These are phyloP conservation scores for Brassica cretica DNA, from an alignment of 345 rosid species.

Conservation along the genomic window DNA sequence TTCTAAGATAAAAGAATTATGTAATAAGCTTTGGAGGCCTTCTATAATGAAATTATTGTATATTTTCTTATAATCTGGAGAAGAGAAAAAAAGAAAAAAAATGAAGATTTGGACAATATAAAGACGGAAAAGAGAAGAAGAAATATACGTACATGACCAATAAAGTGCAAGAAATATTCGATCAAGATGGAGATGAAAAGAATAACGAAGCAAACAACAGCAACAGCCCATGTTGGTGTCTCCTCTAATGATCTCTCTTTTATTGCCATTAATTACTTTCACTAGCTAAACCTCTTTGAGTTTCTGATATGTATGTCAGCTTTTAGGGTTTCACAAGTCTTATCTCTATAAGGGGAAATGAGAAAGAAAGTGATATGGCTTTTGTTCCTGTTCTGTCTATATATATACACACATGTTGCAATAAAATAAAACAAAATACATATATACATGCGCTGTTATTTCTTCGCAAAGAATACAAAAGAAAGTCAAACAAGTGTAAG, in stretches of 20 bases:
- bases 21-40: neutral
- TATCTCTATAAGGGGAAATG: slow-evolving; percentile 18
- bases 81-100: neutral
- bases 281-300: neutral
- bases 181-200: slow-evolving; percentile 67
- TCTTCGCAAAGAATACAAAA: slow-evolving; percentile 3
- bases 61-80: neutral
- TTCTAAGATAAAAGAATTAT: neutral
- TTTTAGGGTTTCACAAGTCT: slow-evolving; percentile 16
- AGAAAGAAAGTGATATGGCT: slow-evolving; percentile 28
- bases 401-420: neutral
- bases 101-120: neutral
- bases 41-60: neutral
- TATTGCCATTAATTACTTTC: slow-evolving; percentile 29
- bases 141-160: slow-evolving; percentile 48
- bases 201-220: slow-evolving; percentile 72
- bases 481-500: slow-evolving; percentile 37
- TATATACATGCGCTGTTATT: neutral
- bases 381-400: slow-evolving; percentile 28
- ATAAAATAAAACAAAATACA: neutral
- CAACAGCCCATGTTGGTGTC: slow-evolving; percentile 95
- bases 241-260: slow-evolving; percentile 55
- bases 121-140: slow-evolving; percentile 1
- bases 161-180: slow-evolving; percentile 63
- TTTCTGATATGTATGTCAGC: neutral